Evolutionary conservation across 306 rosid genomes (phyloP).

Genomic region (Adenanthera pavonina): DNA sequence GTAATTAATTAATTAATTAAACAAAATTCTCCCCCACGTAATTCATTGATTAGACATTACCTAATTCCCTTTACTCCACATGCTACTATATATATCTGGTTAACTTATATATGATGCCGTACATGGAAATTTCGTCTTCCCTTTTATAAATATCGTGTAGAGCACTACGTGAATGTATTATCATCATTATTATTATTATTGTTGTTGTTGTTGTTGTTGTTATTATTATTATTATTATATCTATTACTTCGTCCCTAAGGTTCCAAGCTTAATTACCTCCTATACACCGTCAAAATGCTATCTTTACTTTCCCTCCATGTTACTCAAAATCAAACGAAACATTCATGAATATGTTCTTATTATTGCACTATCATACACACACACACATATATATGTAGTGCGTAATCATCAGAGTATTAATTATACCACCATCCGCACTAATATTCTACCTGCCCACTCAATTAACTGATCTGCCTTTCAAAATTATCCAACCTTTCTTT

Average conservation of each 20-base stretch:
- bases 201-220: too few relatives aligned
- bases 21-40: neutral
- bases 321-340: neutral
- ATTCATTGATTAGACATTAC: neutral
- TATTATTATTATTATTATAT: neutral
- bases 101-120: too few relatives aligned
- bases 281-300: neutral
- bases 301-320: neutral
- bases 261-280: neutral
- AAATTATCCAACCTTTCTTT: neutral
- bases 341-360: neutral
- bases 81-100: too few relatives aligned
- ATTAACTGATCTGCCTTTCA: neutral
- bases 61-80: neutral
- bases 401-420: neutral
- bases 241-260: neutral
- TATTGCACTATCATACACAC: neutral
- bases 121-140: too few relatives aligned
- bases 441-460: neutral
- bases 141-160: too few relatives aligned
- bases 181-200: neutral
- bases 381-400: neutral
- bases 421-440: neutral
- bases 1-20: neutral
- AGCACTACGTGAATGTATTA: conserved; percentile 1